Percentiles rank a stretch among this genome's conserved stretches.
Conservation (phyloP, 306 rosid genomes). For the Urtica urens region DNA sequence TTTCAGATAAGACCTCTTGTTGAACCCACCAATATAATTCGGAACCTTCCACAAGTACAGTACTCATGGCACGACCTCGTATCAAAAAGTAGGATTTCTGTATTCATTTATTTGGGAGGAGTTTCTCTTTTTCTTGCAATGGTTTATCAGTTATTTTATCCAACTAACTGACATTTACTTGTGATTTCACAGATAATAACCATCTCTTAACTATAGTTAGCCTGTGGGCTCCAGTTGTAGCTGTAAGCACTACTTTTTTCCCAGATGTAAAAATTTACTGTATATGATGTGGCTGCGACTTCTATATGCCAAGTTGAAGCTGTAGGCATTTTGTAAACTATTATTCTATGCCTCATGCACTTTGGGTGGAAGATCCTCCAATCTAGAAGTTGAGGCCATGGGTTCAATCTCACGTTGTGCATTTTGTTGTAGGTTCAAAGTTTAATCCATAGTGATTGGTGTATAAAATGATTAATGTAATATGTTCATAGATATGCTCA, state of each 20-base stretch:
- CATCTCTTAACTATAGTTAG: slow-evolving; percentile 58
- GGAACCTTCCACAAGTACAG: slow-evolving; percentile 27
- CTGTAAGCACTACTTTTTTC: slow-evolving; percentile 53
- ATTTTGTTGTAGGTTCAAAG: no score
- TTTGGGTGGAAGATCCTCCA: no score
- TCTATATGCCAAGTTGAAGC: slow-evolving; percentile 6
- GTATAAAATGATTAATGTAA: background rate
- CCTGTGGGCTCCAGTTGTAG: slow-evolving; percentile 95
- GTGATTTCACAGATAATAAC: slow-evolving; percentile 55
- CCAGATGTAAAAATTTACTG: slow-evolving; percentile 5
- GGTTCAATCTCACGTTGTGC: no score
- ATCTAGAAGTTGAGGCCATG: no score
- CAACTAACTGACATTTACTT: slow-evolving; percentile 18
- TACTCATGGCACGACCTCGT: slow-evolving; percentile 92
- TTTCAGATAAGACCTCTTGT: slow-evolving; percentile 90
- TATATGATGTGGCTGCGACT: background rate
- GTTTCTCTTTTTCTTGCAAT: background rate
- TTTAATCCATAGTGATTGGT: no score
- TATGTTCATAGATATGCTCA: no score
- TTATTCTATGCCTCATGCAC: background rate
- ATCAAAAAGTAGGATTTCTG: slow-evolving; percentile 52
- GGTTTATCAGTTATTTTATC: background rate
- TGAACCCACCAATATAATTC: slow-evolving; percentile 54
- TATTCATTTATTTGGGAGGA: background rate
- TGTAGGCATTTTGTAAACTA: background rate